phyloP scores from a whole-genome alignment of 2,329 filamentous ascomycete genomes.

The Thielaviopsis cerberus region DNA sequence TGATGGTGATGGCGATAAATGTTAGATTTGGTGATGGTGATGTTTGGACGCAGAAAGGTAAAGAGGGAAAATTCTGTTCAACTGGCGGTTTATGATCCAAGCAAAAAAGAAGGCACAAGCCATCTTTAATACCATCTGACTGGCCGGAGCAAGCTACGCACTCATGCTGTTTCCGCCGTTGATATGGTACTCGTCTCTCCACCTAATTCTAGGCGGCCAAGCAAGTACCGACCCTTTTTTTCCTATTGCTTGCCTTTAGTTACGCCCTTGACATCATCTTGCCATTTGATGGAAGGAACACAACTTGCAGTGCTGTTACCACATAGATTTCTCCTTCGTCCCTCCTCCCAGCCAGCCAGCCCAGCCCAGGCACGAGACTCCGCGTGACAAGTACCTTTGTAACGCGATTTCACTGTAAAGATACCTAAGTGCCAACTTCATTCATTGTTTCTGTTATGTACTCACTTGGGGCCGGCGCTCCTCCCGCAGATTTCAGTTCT shows the following conservation, averaged over 20 bases:
- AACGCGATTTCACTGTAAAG: neutral
- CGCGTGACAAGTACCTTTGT: neutral
- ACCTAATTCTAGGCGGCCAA: neutral
- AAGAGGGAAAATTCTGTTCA: neutral
- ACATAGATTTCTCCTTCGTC: conserved; percentile 2
- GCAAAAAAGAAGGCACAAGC: conserved; percentile 8
- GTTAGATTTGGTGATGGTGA: neutral
- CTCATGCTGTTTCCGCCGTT: neutral
- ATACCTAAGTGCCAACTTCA: neutral
- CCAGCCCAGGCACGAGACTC: neutral
- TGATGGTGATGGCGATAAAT: neutral
- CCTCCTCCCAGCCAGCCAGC: no score
- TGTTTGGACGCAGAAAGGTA: neutral
- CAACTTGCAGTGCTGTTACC: conserved; percentile 1
- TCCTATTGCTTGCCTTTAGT: neutral
- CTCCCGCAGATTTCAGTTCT: conserved; percentile 6
- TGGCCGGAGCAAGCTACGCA: neutral
- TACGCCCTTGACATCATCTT: neutral
- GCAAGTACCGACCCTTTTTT: neutral
- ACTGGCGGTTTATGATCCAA: conserved; percentile 2
- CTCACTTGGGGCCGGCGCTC: neutral
- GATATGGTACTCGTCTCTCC: neutral
- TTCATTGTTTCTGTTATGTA: neutral
- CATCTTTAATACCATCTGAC: neutral
- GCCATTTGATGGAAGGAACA: conserved; percentile 2